Evolutionary conservation across 441 rosid genomes (phyloP).

Genomic region (Biscutella laevigata): DNA sequence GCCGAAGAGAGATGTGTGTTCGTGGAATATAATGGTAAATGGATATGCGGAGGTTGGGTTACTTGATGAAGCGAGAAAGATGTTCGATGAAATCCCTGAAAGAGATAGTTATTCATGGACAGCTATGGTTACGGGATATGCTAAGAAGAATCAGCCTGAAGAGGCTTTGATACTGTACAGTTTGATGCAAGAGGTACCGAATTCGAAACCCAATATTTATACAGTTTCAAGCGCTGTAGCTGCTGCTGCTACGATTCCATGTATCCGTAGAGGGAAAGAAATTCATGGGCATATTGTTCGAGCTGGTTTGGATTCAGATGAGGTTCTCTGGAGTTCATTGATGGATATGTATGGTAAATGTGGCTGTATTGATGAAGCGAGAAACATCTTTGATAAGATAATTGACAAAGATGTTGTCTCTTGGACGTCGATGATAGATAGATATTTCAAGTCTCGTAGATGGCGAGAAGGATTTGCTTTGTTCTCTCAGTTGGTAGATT

Average conservation of each 20-base stretch:
- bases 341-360: slow-evolving; percentile 69
- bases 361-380: slow-evolving; percentile 52
- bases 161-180: slow-evolving; percentile 37
- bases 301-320: slow-evolving; percentile 51
- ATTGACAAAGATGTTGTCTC: slow-evolving; percentile 48
- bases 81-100: slow-evolving; percentile 50
- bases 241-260: slow-evolving; percentile 41
- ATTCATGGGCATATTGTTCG: slow-evolving; percentile 51
- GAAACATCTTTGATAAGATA: slow-evolving; percentile 46
- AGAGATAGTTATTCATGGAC: slow-evolving; percentile 59
- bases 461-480: slow-evolving; percentile 44
- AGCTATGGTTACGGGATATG: slow-evolving; percentile 48
- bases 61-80: slow-evolving; percentile 32
- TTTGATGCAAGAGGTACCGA: slow-evolving; percentile 30
- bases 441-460: slow-evolving; percentile 44
- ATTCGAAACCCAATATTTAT: slow-evolving; percentile 33
- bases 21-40: slow-evolving; percentile 44
- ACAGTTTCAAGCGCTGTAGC: slow-evolving; percentile 47
- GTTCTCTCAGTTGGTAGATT: slow-evolving; percentile 35
- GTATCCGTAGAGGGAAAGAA: slow-evolving; percentile 45
- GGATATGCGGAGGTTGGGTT: slow-evolving; percentile 34
- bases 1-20: slow-evolving; percentile 39
- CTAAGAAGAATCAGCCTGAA: slow-evolving; percentile 27
- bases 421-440: slow-evolving; percentile 68
- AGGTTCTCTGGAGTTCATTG: slow-evolving; percentile 63